Evolutionary conservation across 192 early-diverging fungal genomes (phyloP).

Genomic region (Podila minutissima): DNA sequence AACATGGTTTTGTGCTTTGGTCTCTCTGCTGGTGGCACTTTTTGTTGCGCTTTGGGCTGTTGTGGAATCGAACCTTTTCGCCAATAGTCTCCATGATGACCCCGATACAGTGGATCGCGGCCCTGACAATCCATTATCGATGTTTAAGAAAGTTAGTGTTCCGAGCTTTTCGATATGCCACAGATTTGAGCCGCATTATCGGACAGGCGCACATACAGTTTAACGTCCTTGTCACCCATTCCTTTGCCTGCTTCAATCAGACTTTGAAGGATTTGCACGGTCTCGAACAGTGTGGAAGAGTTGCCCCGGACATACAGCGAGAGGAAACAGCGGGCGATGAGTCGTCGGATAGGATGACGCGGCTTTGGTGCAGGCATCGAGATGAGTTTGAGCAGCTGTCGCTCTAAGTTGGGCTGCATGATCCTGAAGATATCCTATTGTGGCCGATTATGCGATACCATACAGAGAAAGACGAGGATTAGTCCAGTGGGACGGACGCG

Average conservation of each 20-base stretch:
- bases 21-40: background rate
- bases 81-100: constrained; percentile 81
- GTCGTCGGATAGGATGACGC: constrained; percentile 70
- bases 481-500: too few species aligned
- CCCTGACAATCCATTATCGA: constrained; percentile 47
- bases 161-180: too few species aligned
- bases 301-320: constrained; percentile 81
- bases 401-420: constrained; percentile 78
- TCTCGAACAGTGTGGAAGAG: constrained; percentile 80
- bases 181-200: too few species aligned
- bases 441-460: too few species aligned
- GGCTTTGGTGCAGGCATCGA: constrained; percentile 69
- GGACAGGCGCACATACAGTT: constrained; percentile 61
- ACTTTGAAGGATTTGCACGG: constrained; percentile 70
- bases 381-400: constrained; percentile 75
- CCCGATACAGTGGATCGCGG: constrained; percentile 80
- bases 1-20: background rate
- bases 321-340: constrained; percentile 77
- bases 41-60: background rate
- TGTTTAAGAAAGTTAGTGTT: too few species aligned
- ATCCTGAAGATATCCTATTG: constrained; percentile 67
- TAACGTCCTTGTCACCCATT: constrained; percentile 67
- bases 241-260: constrained; percentile 65
- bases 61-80: constrained; percentile 61
- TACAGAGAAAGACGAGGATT: too few species aligned